Evolutionary conservation across 306 rosid species (phyloP), one percentile per base, ranked within the genome.

Genomic region (Quercus wislizeni): DNA sequence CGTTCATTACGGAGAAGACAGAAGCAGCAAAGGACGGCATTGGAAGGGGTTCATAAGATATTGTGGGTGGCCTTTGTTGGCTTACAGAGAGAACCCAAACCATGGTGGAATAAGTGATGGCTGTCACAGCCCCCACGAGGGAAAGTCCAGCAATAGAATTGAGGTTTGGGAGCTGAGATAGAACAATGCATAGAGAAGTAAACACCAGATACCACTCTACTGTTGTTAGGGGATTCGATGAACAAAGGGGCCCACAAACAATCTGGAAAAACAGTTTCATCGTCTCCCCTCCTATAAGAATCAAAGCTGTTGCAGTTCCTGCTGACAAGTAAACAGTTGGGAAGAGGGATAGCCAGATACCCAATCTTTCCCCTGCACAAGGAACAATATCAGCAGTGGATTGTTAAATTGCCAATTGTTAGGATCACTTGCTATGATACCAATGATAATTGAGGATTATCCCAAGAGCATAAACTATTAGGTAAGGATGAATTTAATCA

Each of bases 131-230:
- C 19, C 99, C 99, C 13, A 95, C 87, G 5, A 95, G 91, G 20
- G 99, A 95, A 55, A 95, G 97, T 57, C 99, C 99, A 17, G 99
- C 99, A 13, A 95, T 95, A 20, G 99, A 95, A 83, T 95, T 95
- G 72, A 95, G 98, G 87, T 93, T 95, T 74, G 99, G 99, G 78
- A 95, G 97, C 90, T 95, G 99, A 77, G 99, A 95, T 43, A 95
- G 91, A 69, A 95, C 98, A 55, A 93, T 93, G 75, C 97, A 87
- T 43, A 95, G 90, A 64, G 98, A 93, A 78, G 98, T 95, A 86
- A 95, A 95, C 56, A 95, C 99, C 79, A 95, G 87, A 83, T 93
- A 95, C 99, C 99, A 95, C 85, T 95, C 99, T 64, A 95, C 97
- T 15, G 99, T 93, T 71, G 99, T 93, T 69, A 93, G 74, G 71